Conservation (phyloP, 2,329 filamentous ascomycete genomes). For the Penicillium corylophilum region DNA sequence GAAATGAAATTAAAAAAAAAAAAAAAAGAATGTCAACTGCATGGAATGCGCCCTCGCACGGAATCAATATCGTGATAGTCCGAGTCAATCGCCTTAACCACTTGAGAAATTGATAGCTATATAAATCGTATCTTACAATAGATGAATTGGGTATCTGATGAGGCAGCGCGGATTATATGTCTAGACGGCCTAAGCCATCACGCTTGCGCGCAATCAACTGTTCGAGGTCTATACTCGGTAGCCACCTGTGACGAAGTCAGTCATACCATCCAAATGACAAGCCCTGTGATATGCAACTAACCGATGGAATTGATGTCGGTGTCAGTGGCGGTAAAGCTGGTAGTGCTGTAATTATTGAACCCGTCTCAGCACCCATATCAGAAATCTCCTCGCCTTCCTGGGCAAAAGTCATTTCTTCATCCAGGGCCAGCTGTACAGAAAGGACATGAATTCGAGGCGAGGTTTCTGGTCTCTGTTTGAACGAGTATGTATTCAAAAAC, state of each 20-base stretch:
- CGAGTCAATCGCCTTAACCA: no score
- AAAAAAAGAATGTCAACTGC: no score
- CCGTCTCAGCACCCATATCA: slow-evolving; percentile 4
- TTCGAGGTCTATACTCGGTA: slow-evolving; percentile 6
- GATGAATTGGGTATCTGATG: background rate
- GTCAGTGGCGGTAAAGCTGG: slow-evolving; percentile 7
- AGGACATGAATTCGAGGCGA: slow-evolving; percentile 34
- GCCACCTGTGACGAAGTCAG: background rate
- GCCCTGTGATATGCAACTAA: background rate
- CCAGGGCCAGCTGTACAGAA: slow-evolving; percentile 26
- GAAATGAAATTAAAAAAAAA: no score
- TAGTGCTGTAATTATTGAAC: slow-evolving; percentile 16
- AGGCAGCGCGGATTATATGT: background rate
- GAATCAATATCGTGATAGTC: no score
- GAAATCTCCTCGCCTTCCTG: background rate
- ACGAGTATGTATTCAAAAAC: slow-evolving; percentile 29
- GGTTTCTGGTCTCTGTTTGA: slow-evolving; percentile 27
- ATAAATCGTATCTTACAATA: background rate
- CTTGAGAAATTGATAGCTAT: no score
- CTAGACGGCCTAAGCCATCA: background rate
- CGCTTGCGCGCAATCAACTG: slow-evolving; percentile 13
- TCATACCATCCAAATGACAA: background rate
- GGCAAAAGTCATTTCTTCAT: slow-evolving; percentile 18
- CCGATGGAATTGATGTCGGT: slow-evolving; percentile 3
- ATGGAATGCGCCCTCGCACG: no score